Base-by-base conservation (phyloP, 345 rosid species). In the Ricinus communis region DNA sequence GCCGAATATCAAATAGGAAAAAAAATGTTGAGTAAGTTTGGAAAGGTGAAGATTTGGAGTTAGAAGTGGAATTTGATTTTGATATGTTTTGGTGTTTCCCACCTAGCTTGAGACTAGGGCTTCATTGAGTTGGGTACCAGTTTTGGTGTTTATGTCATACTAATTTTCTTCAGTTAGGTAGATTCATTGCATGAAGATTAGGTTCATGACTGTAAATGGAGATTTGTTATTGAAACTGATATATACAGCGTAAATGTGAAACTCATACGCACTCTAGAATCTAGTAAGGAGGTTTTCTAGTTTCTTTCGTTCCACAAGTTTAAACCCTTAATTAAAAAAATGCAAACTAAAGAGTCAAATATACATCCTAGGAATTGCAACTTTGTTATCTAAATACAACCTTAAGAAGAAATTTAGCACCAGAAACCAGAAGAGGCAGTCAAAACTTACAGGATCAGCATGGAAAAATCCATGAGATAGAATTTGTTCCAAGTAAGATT, bases 391-490 rank as follows among this genome's bases (percentile, higher is more conserved):
- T 33, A 67, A 52, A 67, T 30, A 36, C 43, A 14, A 13, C 30
- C 18, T 36, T 24, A 24, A 52, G 62, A 24, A 52, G 62, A 66
- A 74, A 28, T 40, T 60, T 2, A 56, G 46, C 64, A 69, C n/a
- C 25, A 47, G 33, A 77, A 14, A 31, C 13, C 28, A 36, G 30
- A 54, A 4, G 31, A 25, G 49, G 41, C 15, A 61, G 27, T 11
- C 53, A 74, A 73, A 55, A 83, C 89, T 83, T 71, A 94, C 98
- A 67, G 98, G 98, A 73, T 94, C 98, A 27, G 98, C 98, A 52
- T 94, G 98, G 78, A 94, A 94, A 76, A 94, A 94, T 38, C 98
- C 98, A 85, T 94, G 98, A 74, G 98, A 91, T 27, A 94, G 87
- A 71, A 95, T 91, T 81, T 95, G 99, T 72, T 95, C 99, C 83